Percentiles rank a stretch among this genome's conserved stretches.
Evolutionary conservation across 805 yeast species (phyloP).

Genomic region (Grigorovia yakushimaensis): DNA sequence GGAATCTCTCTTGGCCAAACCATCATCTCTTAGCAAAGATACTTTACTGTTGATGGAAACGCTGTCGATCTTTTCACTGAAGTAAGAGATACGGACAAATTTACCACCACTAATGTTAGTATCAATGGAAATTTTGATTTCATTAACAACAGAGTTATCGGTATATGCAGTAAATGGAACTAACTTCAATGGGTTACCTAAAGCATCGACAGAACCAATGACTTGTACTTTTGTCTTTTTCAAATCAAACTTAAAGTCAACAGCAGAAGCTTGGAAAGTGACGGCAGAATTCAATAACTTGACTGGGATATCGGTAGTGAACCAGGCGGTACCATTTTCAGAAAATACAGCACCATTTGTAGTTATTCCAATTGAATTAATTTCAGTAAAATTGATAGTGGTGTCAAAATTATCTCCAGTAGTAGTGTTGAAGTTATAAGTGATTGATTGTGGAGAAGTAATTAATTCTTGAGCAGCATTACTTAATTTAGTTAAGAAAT

Average conservation of each 20-base stretch:
- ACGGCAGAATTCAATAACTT: constrained; percentile 11
- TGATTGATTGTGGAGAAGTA: constrained; percentile 10
- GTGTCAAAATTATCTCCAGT: constrained; percentile 12
- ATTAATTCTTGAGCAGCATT: constrained; percentile 10
- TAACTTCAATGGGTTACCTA: constrained; percentile 18
- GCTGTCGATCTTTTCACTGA: constrained; percentile 9
- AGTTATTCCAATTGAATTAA: constrained; percentile 9
- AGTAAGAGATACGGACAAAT: constrained; percentile 20
- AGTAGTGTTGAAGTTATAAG: constrained; percentile 17
- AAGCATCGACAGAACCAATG: constrained; percentile 17
- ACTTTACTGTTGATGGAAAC: constrained; percentile 12
- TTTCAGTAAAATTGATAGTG: constrained; percentile 15
- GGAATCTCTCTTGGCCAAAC: constrained; percentile 9
- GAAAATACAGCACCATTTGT: constrained; percentile 21
- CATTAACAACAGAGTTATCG: constrained; percentile 18
- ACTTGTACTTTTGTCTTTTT: constrained; percentile 14
- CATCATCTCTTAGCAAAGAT: background rate
- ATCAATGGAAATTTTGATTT: constrained; percentile 12
- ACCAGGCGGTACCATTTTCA: constrained; percentile 20
- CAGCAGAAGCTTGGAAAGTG: constrained; percentile 12
- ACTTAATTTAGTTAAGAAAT: constrained; percentile 19
- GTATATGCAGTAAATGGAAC: constrained; percentile 18
- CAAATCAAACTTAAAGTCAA: constrained; percentile 14
- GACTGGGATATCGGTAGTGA: constrained; percentile 22
- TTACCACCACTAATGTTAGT: constrained; percentile 24